Evolutionary conservation across 192 early-diverging fungal species (phyloP), one percentile per base, ranked within the genome.

Genomic region (Entomortierella beljakovae): DNA sequence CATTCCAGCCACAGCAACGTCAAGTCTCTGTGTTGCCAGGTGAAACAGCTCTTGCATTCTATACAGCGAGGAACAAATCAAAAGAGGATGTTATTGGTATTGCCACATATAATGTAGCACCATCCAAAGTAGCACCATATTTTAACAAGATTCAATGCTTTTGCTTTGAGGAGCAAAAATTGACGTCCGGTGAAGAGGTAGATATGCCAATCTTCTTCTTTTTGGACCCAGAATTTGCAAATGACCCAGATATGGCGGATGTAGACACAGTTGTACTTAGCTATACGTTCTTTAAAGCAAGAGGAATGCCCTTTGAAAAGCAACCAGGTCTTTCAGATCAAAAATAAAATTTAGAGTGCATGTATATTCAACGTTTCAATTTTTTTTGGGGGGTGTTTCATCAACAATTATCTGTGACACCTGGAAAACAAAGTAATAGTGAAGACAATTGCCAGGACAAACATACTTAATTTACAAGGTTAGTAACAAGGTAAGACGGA

Each of bases 141-240:
- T 99, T 99, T 72, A 99, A 99, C 89, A 99, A 99, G 86, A 96
- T 99, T 62, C 98, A 99, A 77, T 99, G 98, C 77, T 99, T 99
- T 69, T 99, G 98, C 80, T 99, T 99, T 86, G 98, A 99, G 68
- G 96, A 98, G 81, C 98, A 99, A 81, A 92, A 90, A 81, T 83
- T 99, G 63, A 86, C 85, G 59, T 91, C 95, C 0, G 88, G 88
- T 11, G 98, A 99, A 81, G 90, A 95, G 56, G 93, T 99, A 6
- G 98, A 99, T 65, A 96, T 96, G 93, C 93, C 93, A 6, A 92
- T 96, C 16, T 99, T 99, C 63, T 99, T 99, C 81, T 99, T 95
- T 71, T 94, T 99, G 60, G 98, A 99, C 64, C 98, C 98, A 0
- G 98, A 95, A 80, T 95, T 99, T 88, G 88, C 90, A 20, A 85